phyloP scores from a whole-genome alignment of 257 asterid species.

The Ligustrum vulgare region DNA sequence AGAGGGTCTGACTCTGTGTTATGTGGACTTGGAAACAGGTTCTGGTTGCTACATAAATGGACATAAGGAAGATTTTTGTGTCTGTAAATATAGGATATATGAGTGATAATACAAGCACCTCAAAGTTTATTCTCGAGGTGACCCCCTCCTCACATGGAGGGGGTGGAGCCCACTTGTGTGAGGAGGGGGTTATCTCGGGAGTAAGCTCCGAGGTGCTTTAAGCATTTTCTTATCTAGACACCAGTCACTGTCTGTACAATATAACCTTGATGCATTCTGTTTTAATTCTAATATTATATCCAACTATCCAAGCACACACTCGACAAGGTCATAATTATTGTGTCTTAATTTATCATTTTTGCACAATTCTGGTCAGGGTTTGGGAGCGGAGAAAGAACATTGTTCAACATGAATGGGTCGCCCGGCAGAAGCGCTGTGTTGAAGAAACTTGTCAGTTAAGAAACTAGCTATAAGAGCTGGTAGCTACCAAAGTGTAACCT shows the following conservation, averaged over 20 bases:
- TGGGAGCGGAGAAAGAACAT: conserved; percentile 92
- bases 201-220: no score
- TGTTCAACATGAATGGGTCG: conserved; percentile 85
- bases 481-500: conserved; percentile 6
- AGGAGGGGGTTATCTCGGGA: no score
- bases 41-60: not conserved
- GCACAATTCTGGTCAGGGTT: conserved; percentile 54
- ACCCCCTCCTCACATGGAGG: no score
- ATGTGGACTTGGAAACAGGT: not conserved
- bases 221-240: no score
- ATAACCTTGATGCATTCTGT: not conserved
- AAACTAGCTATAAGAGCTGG: conserved; percentile 4
- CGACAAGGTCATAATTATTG: not conserved
- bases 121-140: no score
- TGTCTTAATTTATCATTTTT: conserved; percentile 14
- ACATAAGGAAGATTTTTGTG: not conserved
- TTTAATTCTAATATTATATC: no score
- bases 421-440: conserved; percentile 78
- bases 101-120: no score
- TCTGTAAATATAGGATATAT: not conserved
- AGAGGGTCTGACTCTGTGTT: no score
- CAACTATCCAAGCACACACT: no score
- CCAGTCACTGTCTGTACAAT: no score
- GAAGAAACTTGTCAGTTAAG: conserved; percentile 56
- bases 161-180: no score